A percentile compares a stretch with the other conserved stretches of the same genome.
These are phyloP conservation scores for Leccinum imitatum DNA, from an alignment of 768 basidiomycete genomes.

Conservation along the genomic window DNA sequence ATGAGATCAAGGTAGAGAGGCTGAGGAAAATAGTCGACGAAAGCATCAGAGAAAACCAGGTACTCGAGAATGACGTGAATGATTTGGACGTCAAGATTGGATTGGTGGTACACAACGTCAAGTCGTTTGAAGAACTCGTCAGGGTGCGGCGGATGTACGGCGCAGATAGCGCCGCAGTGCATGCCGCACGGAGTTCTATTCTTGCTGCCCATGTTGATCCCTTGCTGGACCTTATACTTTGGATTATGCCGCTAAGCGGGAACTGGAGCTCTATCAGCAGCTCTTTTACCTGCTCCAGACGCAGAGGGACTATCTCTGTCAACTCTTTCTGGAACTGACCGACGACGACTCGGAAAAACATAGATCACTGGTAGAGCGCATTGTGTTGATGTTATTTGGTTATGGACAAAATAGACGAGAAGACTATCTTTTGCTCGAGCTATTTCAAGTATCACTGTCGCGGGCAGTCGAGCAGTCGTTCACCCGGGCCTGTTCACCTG, in stretches of 20 bases:
- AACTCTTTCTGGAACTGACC: constrained; percentile 66
- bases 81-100: constrained; percentile 96
- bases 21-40: constrained; percentile 88
- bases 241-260: constrained; percentile 81
- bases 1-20: constrained; percentile 92
- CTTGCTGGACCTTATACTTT: constrained; percentile 79
- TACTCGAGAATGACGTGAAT: constrained; percentile 85
- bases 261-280: constrained; percentile 94
- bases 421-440: constrained; percentile 87
- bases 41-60: constrained; percentile 87
- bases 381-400: constrained; percentile 86
- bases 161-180: constrained; percentile 66
- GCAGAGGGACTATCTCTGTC: constrained; percentile 76
- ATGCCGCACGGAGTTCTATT: constrained; percentile 77
- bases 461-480: neutral
- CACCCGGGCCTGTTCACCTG: neutral
- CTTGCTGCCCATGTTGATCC: constrained; percentile 91
- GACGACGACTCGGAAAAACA: constrained; percentile 71
- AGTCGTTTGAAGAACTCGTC: constrained; percentile 86
- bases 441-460: constrained; percentile 62
- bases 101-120: constrained; percentile 92
- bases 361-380: constrained; percentile 69
- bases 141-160: constrained; percentile 67
- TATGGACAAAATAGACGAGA: constrained; percentile 95
- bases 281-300: constrained; percentile 95